Base-by-base conservation (phyloP, 2,329 filamentous ascomycete genomes). In the Aspergillus aculeatus region DNA sequence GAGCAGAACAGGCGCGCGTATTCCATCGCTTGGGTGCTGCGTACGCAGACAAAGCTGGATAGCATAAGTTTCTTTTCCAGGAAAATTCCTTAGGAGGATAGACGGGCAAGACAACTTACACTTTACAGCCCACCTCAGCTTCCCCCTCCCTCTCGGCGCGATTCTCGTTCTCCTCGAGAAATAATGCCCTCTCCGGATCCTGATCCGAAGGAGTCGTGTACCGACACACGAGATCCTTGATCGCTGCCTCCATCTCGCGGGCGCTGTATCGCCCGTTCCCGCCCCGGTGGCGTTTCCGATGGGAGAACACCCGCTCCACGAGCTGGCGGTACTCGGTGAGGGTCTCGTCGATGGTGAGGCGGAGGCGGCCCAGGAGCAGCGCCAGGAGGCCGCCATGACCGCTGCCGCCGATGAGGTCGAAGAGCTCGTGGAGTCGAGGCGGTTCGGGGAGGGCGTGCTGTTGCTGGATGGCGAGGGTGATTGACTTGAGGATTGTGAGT, bases 291-390 rank as follows among this genome's bases (percentile, higher is more conserved):
- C 41, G 32, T 26, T 58, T 35, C 26, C 62, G 66, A 16, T 69
- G 59, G 32, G 68, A 60, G 16, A 75, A 74, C 2, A 74, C 64
- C 0, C 62, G 58, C 21, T 67, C 56, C 51, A 67, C 70, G 23
- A 73, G 59, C 3, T 59, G 50, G 7, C 56, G 59, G 35, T 77
- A 78, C 11, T 68, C 68, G 1, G 63, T 10, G 12, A 78, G 70
- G 24, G 71, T 74, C 48, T 75, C 69, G 2, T 75, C 66, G 1
- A 75, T 63, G 11, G 58, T 65, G 70, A 78, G 76, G 7, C 71
- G 64, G 0, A 78, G 62, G 2, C 75, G 66, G 0, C 73, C 74
- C 0, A 78, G 62, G 73, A 78, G 77, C 21, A 78, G 73, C 0
- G 73, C 73, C 26, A 77, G 75, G 3, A 78, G 62, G 2, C 65